A percentile compares a stretch with the other conserved stretches of the same genome.
Conservation (phyloP, 1,284 basidiomycete genomes). For the Volvariella volvacea region DNA sequence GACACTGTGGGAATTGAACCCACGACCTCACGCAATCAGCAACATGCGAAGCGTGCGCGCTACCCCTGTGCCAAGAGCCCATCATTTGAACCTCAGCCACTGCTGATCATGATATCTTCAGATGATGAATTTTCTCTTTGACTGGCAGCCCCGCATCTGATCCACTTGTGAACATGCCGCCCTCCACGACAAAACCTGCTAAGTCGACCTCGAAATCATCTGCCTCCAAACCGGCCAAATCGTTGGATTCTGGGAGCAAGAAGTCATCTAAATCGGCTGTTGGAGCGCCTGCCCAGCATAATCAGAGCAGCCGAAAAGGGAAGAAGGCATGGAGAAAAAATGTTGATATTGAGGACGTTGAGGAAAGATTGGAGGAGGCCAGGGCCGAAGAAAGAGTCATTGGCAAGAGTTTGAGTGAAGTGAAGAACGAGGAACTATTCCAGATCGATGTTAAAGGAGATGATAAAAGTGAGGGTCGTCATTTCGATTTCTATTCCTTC, state of each 20-base stretch:
- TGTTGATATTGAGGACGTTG: slow-evolving; percentile 74
- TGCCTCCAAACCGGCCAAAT: neutral
- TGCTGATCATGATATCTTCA: neutral
- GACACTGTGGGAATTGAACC: slow-evolving; percentile 31
- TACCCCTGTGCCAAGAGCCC: slow-evolving; percentile 29
- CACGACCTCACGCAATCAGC: slow-evolving; percentile 26
- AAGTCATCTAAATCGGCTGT: slow-evolving; percentile 14
- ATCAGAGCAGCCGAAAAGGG: slow-evolving; percentile 78
- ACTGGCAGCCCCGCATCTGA: too few species aligned
- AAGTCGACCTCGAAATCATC: neutral
- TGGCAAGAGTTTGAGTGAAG: slow-evolving; percentile 59
- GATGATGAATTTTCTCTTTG: neutral
- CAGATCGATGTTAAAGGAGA: slow-evolving; percentile 77
- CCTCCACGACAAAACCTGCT: neutral
- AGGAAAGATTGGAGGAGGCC: slow-evolving; percentile 66
- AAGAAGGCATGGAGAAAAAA: slow-evolving; percentile 94
- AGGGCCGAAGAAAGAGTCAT: slow-evolving; percentile 73
- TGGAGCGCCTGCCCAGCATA: slow-evolving; percentile 66
- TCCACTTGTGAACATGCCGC: neutral
- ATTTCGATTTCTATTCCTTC: too few species aligned
- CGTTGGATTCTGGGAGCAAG: neutral
- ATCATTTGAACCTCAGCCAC: neutral
- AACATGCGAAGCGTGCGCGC: slow-evolving; percentile 31
- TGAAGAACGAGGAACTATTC: slow-evolving; percentile 70
- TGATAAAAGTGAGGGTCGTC: slow-evolving; percentile 25